These are phyloP conservation scores for Perilla frutescens DNA, from an alignment of 257 asterid species.

Conservation along the genomic window DNA sequence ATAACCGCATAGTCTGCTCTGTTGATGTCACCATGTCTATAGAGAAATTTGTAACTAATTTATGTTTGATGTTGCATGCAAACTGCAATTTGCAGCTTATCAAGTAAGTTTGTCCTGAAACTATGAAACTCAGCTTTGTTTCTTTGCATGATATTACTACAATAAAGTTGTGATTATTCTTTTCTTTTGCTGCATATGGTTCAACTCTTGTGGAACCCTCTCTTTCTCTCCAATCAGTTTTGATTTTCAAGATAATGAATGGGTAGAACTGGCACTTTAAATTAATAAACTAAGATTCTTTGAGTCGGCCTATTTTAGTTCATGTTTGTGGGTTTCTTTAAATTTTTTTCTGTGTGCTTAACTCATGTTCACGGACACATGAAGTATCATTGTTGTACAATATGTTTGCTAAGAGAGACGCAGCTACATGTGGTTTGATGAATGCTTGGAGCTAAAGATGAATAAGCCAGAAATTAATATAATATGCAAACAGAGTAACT, in stretches of 20 bases:
- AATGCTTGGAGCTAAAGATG: constrained; percentile 15
- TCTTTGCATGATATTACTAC: constrained; percentile 14
- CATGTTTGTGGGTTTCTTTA: not conserved
- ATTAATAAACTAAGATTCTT: not conserved
- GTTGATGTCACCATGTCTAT: not conserved
- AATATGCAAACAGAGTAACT: constrained; percentile 21
- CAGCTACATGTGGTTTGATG: not conserved
- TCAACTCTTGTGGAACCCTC: not conserved
- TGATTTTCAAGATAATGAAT: not conserved
- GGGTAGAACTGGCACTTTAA: not conserved
- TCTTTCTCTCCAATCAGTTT: not conserved
- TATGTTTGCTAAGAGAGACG: not conserved
- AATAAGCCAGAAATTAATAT: constrained; percentile 18
- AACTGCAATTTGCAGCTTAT: constrained; percentile 25
- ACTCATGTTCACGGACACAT: not conserved
- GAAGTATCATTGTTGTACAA: not conserved
- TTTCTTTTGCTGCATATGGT: not conserved
- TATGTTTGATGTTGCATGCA: constrained; percentile 10
- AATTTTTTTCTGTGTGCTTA: not conserved
- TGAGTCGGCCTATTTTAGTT: not conserved
- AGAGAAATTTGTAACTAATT: not conserved
- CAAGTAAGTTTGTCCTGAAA: not conserved
- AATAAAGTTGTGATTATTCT: not conserved
- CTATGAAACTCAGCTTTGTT: not conserved
- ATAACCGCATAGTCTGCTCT: constrained; percentile 25